Evolutionary conservation across 345 rosid species (phyloP), one percentile per base, ranked within the genome.

Genomic region (Euphorbia pulcherrima): DNA sequence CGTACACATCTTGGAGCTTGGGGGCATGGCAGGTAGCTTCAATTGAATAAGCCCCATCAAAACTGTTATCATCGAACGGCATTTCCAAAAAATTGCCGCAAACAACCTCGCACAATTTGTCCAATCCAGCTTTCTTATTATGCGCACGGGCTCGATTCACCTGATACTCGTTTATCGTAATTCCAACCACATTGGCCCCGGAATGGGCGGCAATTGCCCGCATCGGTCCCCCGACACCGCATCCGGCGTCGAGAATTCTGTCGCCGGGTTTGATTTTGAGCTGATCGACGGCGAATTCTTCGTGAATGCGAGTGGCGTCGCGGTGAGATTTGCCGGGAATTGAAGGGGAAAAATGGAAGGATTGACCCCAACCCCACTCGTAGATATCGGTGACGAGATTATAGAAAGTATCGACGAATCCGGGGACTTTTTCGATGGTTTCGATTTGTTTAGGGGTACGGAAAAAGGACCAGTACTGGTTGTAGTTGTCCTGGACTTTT

Each of bases 311-410:
- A 68, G 98, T 92, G 62, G 90, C 90, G 1, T 88, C 92, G 0
- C 85, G 89, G 84, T 92, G 78, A 30, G 98, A 92, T 59, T 83
- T 85, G 13, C 96, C 96, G 3, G 83, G 80, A 26, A 90, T 5
- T 21, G 86, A 78, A 11, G 98, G 98, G 23, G 97, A 87, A 83
- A 92, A 92, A 63, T 92, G 98, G 80, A 92, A 92, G 60, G 97
- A 92, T 68, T 92, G 98, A 16, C 97, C 98, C 98, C 97, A 92
- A 0, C 98, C 98, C 97, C 98, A 92, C 80, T 92, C 98, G 78
- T 92, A 92, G 58, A 92, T 92, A 69, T 92, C 98, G 18, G 98
- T 92, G 20, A 92, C 93, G 30, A 90, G 76, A 73, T 92, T 90
- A 84, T 92, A 92, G 64, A 92, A 92, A 0, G 98, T 92, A 76